Conservation (phyloP, 176 grass and related monocot species). For the Carex littledalei region DNA sequence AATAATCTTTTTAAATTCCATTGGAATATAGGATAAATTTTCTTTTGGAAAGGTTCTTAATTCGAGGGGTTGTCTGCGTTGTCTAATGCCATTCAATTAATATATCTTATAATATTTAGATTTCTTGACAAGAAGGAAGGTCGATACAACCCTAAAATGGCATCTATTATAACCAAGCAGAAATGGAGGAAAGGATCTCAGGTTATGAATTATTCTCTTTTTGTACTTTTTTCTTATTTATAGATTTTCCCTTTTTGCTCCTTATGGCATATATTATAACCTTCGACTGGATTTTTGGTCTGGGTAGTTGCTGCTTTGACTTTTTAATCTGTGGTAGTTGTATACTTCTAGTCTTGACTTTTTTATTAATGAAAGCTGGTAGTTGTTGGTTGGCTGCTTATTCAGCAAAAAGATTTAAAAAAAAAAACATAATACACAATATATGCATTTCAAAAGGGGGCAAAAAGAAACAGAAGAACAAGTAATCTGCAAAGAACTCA, state of each 20-base stretch:
- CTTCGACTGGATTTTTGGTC: not conserved
- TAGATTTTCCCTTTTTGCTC: not conserved
- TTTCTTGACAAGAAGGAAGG: slow-evolving; percentile 76
- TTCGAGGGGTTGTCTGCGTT: not conserved
- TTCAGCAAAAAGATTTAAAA: not conserved
- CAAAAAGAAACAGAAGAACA: not conserved
- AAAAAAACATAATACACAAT: not conserved
- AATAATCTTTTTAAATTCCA: not conserved
- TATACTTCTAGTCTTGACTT: not conserved
- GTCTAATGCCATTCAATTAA: slow-evolving; percentile 17
- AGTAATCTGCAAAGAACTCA: not conserved
- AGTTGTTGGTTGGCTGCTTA: slow-evolving; percentile 6
- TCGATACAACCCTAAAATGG: slow-evolving; percentile 82
- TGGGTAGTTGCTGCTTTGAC: not conserved
- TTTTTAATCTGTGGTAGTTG: not conserved
- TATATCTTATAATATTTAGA: slow-evolving; percentile 34
- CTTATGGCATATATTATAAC: not conserved
- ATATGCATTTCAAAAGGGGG: not conserved
- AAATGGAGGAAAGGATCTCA: slow-evolving; percentile 99
- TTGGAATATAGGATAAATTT: not conserved
- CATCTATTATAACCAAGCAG: slow-evolving; percentile 57
- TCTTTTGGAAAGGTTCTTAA: not conserved
- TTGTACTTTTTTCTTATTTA: not conserved
- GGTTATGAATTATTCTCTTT: slow-evolving; percentile 35
- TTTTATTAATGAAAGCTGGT: not conserved